Conservation (phyloP, 73 alveolate species). For the Symbiodinium natans region DNA sequence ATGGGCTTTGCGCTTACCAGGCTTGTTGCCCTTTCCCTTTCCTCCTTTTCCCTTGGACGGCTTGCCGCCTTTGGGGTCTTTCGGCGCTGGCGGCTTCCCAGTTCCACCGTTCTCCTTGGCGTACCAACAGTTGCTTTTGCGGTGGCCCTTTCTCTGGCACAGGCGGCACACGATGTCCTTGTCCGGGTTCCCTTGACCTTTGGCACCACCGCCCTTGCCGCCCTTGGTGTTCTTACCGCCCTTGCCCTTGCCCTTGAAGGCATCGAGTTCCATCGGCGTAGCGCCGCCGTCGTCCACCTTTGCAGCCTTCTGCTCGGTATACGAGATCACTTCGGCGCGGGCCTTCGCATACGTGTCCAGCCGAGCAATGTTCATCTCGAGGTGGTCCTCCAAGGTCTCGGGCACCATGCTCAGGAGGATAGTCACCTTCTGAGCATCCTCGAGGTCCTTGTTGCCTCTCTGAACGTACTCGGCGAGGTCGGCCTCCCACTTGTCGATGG, state of each 20-base stretch:
- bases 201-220: neutral
- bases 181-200: neutral
- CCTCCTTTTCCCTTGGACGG: neutral
- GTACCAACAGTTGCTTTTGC: too few species aligned
- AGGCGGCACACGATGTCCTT: neutral
- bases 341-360: conserved; percentile 1
- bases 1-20: neutral
- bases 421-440: neutral
- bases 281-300: too few species aligned
- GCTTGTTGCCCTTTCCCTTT: neutral
- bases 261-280: conserved; percentile 5
- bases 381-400: conserved; percentile 10
- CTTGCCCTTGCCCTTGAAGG: neutral
- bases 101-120: neutral
- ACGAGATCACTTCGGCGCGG: neutral
- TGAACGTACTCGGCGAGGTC: neutral
- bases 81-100: neutral
- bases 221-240: neutral
- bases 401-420: neutral
- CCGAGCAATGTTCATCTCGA: neutral
- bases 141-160: too few species aligned
- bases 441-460: neutral
- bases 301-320: neutral
- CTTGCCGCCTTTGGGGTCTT: neutral
- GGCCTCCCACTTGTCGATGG: conserved; percentile 8